Evolutionary conservation across 2,329 filamentous ascomycete genomes (phyloP).

Genomic region (Penicillium polonicum): DNA sequence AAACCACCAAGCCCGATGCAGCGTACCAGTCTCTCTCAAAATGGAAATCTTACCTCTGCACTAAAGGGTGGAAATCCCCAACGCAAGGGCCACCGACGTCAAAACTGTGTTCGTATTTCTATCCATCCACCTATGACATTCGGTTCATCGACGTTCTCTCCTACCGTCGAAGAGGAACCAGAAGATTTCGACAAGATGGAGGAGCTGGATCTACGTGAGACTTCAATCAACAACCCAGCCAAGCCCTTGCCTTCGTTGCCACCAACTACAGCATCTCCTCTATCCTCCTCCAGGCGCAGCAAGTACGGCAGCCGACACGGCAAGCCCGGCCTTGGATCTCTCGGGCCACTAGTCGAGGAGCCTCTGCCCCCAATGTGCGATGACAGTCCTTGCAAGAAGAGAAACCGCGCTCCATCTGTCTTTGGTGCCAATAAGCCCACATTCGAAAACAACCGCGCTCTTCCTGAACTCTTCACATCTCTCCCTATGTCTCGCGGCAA

Average conservation of each 20-base stretch:
- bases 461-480: conserved; percentile 30
- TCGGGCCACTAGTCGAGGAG: conserved; percentile 25
- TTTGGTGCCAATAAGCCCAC: conserved; percentile 14
- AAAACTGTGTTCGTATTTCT: conserved; percentile 46
- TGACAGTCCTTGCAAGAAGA: conserved; percentile 29
- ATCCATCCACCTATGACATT: conserved; percentile 39
- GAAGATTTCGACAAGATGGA: conserved; percentile 37
- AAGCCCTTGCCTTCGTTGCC: conserved; percentile 8
- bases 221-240: conserved; percentile 21
- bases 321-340: conserved; percentile 19
- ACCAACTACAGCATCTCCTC: conserved; percentile 15
- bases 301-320: conserved; percentile 22
- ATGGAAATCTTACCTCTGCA: conserved; percentile 31
- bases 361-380: conserved; percentile 14
- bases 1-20: conserved; percentile 26
- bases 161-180: conserved; percentile 37
- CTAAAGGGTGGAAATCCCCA: conserved; percentile 33
- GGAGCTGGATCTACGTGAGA: conserved; percentile 28
- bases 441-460: conserved; percentile 20
- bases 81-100: conserved; percentile 43
- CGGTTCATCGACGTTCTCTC: conserved; percentile 33
- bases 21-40: conserved; percentile 22
- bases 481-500: conserved; percentile 18
- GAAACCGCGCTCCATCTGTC: conserved; percentile 19
- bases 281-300: conserved; percentile 12